Conservation (phyloP, 2,329 filamentous ascomycete species). For the Aspergillus sp. region DNA sequence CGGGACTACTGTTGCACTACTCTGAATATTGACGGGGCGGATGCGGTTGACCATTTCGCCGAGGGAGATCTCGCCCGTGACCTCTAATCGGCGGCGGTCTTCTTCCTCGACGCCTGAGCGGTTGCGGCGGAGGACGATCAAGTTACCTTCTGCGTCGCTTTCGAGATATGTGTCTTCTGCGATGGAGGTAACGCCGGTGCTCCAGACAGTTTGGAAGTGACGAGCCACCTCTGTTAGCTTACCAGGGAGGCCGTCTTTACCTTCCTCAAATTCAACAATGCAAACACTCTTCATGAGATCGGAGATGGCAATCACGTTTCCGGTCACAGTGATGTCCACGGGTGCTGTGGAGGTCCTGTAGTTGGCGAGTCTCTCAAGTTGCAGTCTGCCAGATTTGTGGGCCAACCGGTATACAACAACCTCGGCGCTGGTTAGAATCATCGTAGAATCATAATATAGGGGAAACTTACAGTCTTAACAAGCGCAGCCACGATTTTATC, state of each 20-base stretch:
- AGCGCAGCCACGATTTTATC: conserved; percentile 81
- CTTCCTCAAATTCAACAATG: conserved; percentile 68
- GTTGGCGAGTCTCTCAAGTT: conserved; percentile 68
- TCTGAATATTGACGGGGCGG: conserved; percentile 67
- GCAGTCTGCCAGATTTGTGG: conserved; percentile 38
- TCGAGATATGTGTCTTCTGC: conserved; percentile 75
- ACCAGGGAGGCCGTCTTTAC: conserved; percentile 57
- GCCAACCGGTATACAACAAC: conserved; percentile 59
- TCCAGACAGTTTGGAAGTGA: conserved; percentile 80
- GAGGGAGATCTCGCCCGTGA: conserved; percentile 78
- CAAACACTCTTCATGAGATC: conserved; percentile 93
- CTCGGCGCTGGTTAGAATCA: conserved; percentile 30
- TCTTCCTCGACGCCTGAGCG: conserved; percentile 69
- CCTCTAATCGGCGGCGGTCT: conserved; percentile 68
- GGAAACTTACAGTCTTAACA: conserved; percentile 72
- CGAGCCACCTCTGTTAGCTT: conserved; percentile 72
- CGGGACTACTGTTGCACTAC: conserved; percentile 70
- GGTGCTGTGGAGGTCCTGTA: conserved; percentile 84
- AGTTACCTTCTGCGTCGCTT: conserved; percentile 82
- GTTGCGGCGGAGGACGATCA: conserved; percentile 77
- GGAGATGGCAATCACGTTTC: conserved; percentile 74
- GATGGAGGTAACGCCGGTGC: conserved; percentile 72
- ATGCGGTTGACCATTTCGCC: conserved; percentile 95
- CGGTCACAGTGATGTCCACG: conserved; percentile 73
- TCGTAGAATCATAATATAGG: background rate